Conservation (phyloP, 805 yeast genomes). For the Candida piceae region DNA sequence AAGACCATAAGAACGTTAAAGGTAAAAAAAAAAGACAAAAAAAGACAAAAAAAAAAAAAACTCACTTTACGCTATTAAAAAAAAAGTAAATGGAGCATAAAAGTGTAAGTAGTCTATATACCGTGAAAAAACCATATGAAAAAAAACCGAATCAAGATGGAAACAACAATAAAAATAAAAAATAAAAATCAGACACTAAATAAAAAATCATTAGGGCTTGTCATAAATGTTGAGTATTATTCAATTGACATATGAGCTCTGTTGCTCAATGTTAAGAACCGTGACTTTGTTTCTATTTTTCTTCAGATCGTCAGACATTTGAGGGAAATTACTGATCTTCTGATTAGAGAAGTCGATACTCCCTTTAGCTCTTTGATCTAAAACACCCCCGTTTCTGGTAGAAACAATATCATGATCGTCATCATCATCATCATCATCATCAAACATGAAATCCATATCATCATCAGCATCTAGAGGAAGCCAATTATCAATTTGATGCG, state of each 20-base stretch:
- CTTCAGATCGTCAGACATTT: neutral
- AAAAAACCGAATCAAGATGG: too few species aligned
- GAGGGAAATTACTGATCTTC: neutral
- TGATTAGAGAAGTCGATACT: neutral
- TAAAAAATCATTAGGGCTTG: too few species aligned
- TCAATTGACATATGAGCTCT: constrained; percentile 1
- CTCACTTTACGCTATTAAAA: too few species aligned
- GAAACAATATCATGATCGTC: too few species aligned
- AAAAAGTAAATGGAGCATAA: too few species aligned
- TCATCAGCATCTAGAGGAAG: constrained; percentile 5
- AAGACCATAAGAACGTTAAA: neutral
- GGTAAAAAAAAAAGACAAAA: neutral
- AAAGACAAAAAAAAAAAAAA: neutral
- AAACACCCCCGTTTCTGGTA: neutral
- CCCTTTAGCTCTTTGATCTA: neutral
- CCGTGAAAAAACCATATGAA: too few species aligned
- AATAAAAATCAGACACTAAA: too few species aligned
- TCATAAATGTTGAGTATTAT: too few species aligned
- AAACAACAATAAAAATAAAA: too few species aligned
- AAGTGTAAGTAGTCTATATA: too few species aligned
- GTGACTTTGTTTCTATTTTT: neutral
- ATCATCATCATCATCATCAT: constrained; percentile 9
- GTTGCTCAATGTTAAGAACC: neutral
- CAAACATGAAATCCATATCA: constrained; percentile 16
- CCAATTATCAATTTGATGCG: constrained; percentile 2